Conservation (phyloP, 352 stramenopile genomes). For the Phytophthora cryptogea region DNA sequence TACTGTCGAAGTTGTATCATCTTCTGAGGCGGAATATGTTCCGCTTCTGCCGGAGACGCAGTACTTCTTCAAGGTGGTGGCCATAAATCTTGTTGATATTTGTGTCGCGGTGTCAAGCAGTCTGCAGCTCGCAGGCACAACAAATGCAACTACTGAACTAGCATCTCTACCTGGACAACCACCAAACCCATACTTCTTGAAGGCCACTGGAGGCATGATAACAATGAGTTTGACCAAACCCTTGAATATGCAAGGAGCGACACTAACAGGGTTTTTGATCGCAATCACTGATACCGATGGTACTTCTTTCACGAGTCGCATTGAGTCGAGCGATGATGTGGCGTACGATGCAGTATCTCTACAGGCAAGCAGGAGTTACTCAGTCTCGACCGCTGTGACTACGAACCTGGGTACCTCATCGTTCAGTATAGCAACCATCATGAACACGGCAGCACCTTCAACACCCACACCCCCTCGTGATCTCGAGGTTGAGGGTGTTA, state of each 20-base stretch:
- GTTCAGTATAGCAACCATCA: constrained; percentile 29
- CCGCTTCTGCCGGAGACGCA: constrained; percentile 36
- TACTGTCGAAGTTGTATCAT: constrained; percentile 39
- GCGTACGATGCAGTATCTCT: constrained; percentile 39
- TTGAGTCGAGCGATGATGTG: constrained; percentile 27
- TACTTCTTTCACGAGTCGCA: constrained; percentile 13
- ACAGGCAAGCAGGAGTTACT: constrained; percentile 32
- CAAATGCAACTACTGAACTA: constrained; percentile 31
- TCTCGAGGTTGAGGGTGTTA: constrained; percentile 36
- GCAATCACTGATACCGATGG: constrained; percentile 32
- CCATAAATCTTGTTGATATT: constrained; percentile 51
- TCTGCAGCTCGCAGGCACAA: constrained; percentile 11
- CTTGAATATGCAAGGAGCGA: constrained; percentile 55
- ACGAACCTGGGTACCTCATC: constrained; percentile 46
- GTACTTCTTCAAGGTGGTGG: constrained; percentile 63
- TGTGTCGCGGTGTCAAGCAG: constrained; percentile 35
- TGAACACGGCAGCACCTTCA: constrained; percentile 38
- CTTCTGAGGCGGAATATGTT: constrained; percentile 23
- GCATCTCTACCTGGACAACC: constrained; percentile 44
- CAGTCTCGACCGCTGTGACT: constrained; percentile 38
- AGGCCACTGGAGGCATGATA: constrained; percentile 51
- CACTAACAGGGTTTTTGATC: constrained; percentile 50
- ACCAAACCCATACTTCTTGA: constrained; percentile 53
- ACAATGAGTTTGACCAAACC: constrained; percentile 50
- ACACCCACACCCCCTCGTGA: constrained; percentile 36